Evolutionary conservation across 129 eudicot genomes (phyloP).

Genomic region (Scalesia atractyloides): DNA sequence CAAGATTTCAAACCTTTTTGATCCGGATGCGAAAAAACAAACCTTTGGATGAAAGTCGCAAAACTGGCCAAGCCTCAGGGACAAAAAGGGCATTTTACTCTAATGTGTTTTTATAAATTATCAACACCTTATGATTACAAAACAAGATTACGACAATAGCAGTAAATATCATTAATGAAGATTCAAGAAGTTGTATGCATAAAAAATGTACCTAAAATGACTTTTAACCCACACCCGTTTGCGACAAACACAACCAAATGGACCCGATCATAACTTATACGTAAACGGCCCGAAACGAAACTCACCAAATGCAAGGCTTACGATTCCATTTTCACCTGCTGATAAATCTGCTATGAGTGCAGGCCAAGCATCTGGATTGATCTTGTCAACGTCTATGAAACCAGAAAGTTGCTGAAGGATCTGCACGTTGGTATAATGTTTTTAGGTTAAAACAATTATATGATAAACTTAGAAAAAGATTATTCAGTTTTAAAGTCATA

Average conservation of each 20-base stretch:
- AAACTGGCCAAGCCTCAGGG: too few relatives aligned
- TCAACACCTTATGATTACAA: neutral
- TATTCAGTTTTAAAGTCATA: constrained; percentile 10
- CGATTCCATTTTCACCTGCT: constrained; percentile 82
- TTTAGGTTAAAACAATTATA: neutral
- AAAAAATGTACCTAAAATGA: neutral
- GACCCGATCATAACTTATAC: neutral
- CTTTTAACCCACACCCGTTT: neutral
- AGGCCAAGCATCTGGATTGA: constrained; percentile 94
- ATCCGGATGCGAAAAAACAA: too few relatives aligned
- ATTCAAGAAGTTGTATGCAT: neutral
- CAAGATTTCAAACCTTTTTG: too few relatives aligned
- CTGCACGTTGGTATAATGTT: constrained; percentile 33
- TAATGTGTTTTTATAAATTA: neutral
- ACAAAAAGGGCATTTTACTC: too few relatives aligned
- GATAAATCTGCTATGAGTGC: constrained; percentile 86
- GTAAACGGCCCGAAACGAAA: constrained; percentile 1
- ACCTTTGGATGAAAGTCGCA: too few relatives aligned
- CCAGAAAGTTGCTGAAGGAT: constrained; percentile 77
- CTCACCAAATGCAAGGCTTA: constrained; percentile 89
- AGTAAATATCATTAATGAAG: neutral
- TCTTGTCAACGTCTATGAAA: constrained; percentile 86
- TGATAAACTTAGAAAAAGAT: neutral
- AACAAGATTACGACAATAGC: neutral
- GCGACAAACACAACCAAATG: neutral